Base-by-base conservation (phyloP, 805 yeast species). In the Sugiyamaella floridensis region DNA sequence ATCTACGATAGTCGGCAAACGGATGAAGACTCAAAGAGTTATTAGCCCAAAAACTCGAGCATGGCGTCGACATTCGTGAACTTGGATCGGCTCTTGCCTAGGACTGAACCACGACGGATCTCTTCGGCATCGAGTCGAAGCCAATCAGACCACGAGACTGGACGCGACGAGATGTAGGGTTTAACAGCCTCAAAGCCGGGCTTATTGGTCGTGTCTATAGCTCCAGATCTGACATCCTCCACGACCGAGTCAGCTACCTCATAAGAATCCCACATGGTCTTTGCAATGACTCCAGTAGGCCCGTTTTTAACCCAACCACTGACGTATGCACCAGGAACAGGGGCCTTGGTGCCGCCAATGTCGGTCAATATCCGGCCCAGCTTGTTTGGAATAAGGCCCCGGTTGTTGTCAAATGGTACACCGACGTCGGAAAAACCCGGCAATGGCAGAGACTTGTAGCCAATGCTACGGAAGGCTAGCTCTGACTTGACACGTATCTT, bases 231-330 rank as follows among this genome's bases (percentile, higher is more conserved):
- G 20, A 77, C 68, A 60, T 89, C 96, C 40, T 75, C 71, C 15
- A 81, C 62, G 0, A 93, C 73, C 11, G 75, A 70, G 26, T 81
- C 87, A 0, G 89, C 92, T 0, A 92, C 83, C 8, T 80, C 77
- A 57, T 83, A 83, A 0, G 97, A 80, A 54, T 86, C 89, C 76
- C 84, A 78, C 85, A 92, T 86, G 0, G 98, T 89, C 12, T 87
- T 77, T 15, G 95, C 95, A 58, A 93, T 93, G 2, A 89, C 95
- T 1, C 99, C 99, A 28, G 78, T 77, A 7, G 96, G 86, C 0
- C 96, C 95, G 49, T 79, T 82, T 52, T 85, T 81, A 46, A 89
- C 83, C 99, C 99, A 93, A 0, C 99, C 99, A 8, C 89, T 73
- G 1, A 86, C 82, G 60, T 89, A 92, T 54, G 88, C 70, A 0